phyloP scores from a whole-genome alignment of 148 eudicot species.

The Selenicereus undatus region DNA sequence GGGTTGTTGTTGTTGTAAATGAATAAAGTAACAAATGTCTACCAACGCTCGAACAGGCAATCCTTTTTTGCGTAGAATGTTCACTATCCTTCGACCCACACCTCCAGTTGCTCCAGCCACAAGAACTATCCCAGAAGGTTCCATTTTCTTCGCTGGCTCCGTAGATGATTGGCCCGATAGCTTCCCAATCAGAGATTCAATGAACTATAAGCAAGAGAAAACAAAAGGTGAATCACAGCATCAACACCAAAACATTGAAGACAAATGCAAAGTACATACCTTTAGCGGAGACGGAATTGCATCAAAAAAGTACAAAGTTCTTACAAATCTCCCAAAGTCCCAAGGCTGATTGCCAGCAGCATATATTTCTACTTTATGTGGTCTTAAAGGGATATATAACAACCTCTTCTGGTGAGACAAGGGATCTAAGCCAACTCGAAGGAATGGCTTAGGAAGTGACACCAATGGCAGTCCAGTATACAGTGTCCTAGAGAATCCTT shows the following conservation, averaged over 20 bases:
- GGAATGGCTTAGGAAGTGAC: slow-evolving; percentile 58
- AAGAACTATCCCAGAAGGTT: slow-evolving; percentile 63
- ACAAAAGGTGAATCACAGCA: slow-evolving; percentile 2
- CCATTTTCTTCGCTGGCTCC: slow-evolving; percentile 63
- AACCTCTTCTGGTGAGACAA: slow-evolving; percentile 26
- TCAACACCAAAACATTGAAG: not conserved
- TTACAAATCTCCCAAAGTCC: slow-evolving; percentile 90
- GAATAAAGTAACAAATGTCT: slow-evolving; percentile 8
- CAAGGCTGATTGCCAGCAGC: slow-evolving; percentile 76
- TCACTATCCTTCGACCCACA: slow-evolving; percentile 94
- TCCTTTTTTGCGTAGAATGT: slow-evolving; percentile 68
- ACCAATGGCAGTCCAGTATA: slow-evolving; percentile 33
- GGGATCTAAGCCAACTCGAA: slow-evolving; percentile 39
- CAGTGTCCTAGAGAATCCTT: slow-evolving; percentile 36
- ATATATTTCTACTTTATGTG: slow-evolving; percentile 39
- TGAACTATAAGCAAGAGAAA: slow-evolving; percentile 42
- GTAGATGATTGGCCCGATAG: slow-evolving; percentile 60
- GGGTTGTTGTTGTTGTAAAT: too few relatives aligned
- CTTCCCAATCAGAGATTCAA: slow-evolving; percentile 66
- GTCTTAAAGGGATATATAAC: slow-evolving; percentile 38
- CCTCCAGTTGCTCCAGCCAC: slow-evolving; percentile 99
- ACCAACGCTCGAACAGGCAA: slow-evolving; percentile 79
- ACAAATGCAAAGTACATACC: slow-evolving; percentile 41
- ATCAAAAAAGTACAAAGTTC: slow-evolving; percentile 85
- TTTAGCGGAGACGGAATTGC: slow-evolving; percentile 87